These are phyloP conservation scores for Chamaecrista fasciculata DNA, from an alignment of 306 rosid species.

Conservation along the genomic window DNA sequence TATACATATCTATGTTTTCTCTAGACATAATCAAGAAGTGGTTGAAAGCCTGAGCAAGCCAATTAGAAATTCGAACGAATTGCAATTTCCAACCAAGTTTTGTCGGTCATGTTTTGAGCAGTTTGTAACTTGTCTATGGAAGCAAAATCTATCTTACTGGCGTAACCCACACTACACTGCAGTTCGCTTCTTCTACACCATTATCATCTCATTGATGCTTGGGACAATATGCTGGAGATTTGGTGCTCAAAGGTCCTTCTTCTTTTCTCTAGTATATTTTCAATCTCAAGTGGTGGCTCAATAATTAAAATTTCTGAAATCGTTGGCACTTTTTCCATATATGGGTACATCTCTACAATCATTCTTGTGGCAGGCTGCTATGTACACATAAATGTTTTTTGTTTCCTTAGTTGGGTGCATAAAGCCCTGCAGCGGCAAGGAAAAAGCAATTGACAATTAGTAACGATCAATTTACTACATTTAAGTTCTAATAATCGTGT, in stretches of 20 bases:
- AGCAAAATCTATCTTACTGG: slow-evolving; percentile 96
- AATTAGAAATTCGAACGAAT: slow-evolving; percentile 56
- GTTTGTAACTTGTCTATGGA: slow-evolving; percentile 93
- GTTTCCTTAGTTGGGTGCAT: background rate
- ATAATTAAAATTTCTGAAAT: background rate
- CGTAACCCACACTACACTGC: slow-evolving; percentile 95
- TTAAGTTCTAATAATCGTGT: background rate
- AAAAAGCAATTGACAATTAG: background rate
- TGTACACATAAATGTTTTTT: background rate
- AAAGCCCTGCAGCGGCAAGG: slow-evolving; percentile 6
- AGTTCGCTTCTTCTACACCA: slow-evolving; percentile 90
- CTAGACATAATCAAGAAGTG: slow-evolving; percentile 64
- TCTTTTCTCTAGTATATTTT: background rate
- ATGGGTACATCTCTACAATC: slow-evolving; percentile 8
- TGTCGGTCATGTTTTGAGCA: slow-evolving; percentile 77
- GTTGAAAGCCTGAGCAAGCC: slow-evolving; percentile 85
- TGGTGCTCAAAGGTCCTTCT: slow-evolving; percentile 72
- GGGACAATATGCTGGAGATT: slow-evolving; percentile 98
- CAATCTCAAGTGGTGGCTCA: background rate
- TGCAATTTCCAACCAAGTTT: slow-evolving; percentile 79
- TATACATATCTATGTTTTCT: background rate
- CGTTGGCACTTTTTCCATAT: background rate
- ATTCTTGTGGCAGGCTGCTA: slow-evolving; percentile 6
- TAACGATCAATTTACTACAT: slow-evolving; percentile 11
- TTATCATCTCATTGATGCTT: slow-evolving; percentile 88